Percentiles rank a stretch among this genome's conserved stretches.
Evolutionary conservation across 2,329 filamentous ascomycete genomes (phyloP).

Genomic region (Pyricularia grisea): DNA sequence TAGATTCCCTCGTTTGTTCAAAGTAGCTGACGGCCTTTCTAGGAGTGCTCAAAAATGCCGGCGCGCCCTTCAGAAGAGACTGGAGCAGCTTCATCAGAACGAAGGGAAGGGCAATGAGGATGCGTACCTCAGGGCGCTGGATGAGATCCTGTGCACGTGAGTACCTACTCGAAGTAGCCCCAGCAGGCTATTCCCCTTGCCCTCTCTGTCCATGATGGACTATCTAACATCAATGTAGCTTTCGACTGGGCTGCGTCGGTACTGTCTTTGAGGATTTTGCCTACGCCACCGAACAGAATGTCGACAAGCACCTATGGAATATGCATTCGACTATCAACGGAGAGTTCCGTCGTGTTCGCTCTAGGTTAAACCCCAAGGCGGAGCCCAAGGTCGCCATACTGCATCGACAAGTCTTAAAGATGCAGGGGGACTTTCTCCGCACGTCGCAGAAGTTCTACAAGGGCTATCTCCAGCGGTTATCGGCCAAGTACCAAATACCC

Average conservation of each 20-base stretch:
- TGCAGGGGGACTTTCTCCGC: conserved; percentile 79
- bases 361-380: conserved; percentile 31
- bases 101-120: conserved; percentile 4
- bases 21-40: background rate
- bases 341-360: conserved; percentile 64
- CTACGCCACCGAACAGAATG: conserved; percentile 50
- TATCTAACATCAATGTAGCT: conserved; percentile 30
- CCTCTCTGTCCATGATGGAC: background rate
- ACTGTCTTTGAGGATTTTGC: conserved; percentile 65
- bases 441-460: conserved; percentile 83
- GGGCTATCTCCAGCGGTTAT: conserved; percentile 70
- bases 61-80: background rate
- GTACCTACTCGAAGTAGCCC: background rate
- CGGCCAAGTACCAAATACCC: conserved; percentile 41
- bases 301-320: conserved; percentile 69
- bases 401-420: conserved; percentile 70
- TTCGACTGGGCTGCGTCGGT: conserved; percentile 62
- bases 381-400: conserved; percentile 45
- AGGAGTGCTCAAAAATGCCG: conserved; percentile 1
- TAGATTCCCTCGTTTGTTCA: background rate
- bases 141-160: conserved; percentile 1
- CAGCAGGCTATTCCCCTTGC: background rate
- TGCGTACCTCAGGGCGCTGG: background rate
- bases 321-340: conserved; percentile 69
- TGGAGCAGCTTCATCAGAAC: background rate